Conservation (phyloP, 2,329 filamentous ascomycete species). For the Harringtonia lauricola region DNA sequence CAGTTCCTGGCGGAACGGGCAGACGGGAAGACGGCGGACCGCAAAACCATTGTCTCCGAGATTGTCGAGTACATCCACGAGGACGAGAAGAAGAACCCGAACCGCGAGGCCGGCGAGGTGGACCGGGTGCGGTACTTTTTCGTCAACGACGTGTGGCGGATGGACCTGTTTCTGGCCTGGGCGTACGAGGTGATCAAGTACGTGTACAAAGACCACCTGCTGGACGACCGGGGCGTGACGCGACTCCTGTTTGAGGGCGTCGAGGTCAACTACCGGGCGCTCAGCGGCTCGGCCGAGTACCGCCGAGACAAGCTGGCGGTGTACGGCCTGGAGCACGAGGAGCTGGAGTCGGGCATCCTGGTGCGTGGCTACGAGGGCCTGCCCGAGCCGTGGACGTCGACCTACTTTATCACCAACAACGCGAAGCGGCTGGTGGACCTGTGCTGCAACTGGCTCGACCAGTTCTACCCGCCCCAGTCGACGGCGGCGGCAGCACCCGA, state of each 20-base stretch:
- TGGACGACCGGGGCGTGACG: conserved; percentile 43
- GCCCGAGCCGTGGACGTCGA: conserved; percentile 79
- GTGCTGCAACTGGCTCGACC: conserved; percentile 41
- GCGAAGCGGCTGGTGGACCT: conserved; percentile 48
- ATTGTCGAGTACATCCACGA: conserved; percentile 69
- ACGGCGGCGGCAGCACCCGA: conserved; percentile 19
- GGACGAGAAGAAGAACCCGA: conserved; percentile 59
- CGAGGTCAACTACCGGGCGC: conserved; percentile 55
- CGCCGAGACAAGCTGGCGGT: conserved; percentile 55
- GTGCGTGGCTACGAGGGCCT: conserved; percentile 55
- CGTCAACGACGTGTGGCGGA: conserved; percentile 58
- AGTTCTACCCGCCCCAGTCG: conserved; percentile 24
- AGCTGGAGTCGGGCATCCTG: conserved; percentile 54
- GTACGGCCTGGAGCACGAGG: conserved; percentile 64
- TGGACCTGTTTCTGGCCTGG: conserved; percentile 71
- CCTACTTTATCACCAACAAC: conserved; percentile 49
- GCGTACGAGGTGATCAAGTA: conserved; percentile 67
- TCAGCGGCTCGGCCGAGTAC: conserved; percentile 58
- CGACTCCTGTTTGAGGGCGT: conserved; percentile 57
- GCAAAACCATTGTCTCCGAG: conserved; percentile 61
- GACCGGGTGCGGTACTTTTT: conserved; percentile 84
- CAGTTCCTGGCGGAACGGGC: conserved; percentile 48
- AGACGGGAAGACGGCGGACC: conserved; percentile 34
- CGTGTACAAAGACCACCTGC: conserved; percentile 49
- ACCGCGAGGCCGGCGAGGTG: conserved; percentile 55